Evolutionary conservation across 2,329 filamentous ascomycete genomes (phyloP), one percentile per base, ranked within the genome.

Genomic region (Apiospora marii): DNA sequence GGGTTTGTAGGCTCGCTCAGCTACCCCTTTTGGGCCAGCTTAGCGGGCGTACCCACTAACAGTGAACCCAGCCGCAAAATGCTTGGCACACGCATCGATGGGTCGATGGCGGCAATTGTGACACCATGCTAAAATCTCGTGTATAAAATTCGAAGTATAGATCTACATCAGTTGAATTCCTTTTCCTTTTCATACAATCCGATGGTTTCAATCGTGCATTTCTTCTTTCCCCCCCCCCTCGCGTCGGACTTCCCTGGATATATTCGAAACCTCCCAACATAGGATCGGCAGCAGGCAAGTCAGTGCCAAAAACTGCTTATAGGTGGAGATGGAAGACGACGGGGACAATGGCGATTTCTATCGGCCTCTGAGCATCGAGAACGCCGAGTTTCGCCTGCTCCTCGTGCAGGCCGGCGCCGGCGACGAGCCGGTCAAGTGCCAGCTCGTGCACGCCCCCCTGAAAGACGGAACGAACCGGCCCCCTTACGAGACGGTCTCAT

Each of bases 371-470:
- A 14, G 34, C n/a, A 44, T 14, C 43, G 67, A 44, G 4, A 8
- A 7, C 7, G 19, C 34, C 43, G 67, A 68, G 24, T 30, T 68
- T 2, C 43, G 67, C 6, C 24, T 68, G 14, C 67, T 68, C 43
- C 8, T 46, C 14, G 2, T 68, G 1, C 43, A 68, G 5, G 67
- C 67, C 2, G 67, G 67, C 43, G 16, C 34, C 16, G 67, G 16
- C 7, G 24, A 44, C 14, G 67, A 27, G 43, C 43, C 67, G 2
- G 16, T 68, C 24, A 46, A 48, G 14, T 68, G 67, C 43, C 43
- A 68, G 67, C 67, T 68, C 14, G 24, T 44, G 14, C 43, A 44
- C 67, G 67, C 46, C 24, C 48, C 43, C 14, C 24, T 68, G 43
- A 34, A 44, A 7, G 53, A 37, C 12, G 53, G 53, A 61, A 24